A percentile compares a stretch with the other conserved stretches of the same genome.
Conservation (phyloP, 345 rosid species). For the Pistacia integerrima region DNA sequence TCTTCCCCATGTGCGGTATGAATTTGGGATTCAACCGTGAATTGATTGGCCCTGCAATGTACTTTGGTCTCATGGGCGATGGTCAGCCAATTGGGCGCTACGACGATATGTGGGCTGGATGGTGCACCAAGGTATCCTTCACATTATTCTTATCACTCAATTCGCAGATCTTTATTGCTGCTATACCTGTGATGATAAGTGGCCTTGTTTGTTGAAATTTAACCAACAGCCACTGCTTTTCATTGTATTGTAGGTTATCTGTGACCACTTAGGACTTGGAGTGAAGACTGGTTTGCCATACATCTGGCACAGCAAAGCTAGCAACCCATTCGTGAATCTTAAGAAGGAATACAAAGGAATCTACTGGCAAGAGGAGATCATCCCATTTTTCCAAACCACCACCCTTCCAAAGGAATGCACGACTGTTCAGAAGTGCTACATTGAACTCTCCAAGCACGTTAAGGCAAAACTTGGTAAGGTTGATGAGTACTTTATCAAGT, state of each 20-base stretch:
- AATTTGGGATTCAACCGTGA: conserved; percentile 81
- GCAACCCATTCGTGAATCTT: conserved; percentile 88
- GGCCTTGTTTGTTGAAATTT: conserved; percentile 28
- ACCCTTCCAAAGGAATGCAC: conserved; percentile 79
- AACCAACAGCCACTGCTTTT: background rate
- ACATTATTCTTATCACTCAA: background rate
- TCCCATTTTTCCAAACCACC: conserved; percentile 82
- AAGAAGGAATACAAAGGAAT: conserved; percentile 93
- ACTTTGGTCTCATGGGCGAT: conserved; percentile 90
- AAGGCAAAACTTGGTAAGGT: conserved; percentile 66
- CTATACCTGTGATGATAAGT: background rate
- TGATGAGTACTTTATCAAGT: conserved; percentile 80
- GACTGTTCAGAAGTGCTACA: conserved; percentile 82
- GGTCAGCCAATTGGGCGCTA: conserved; percentile 89
- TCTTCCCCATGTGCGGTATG: conserved; percentile 97
- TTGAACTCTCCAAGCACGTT: conserved; percentile 80
- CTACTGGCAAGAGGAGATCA: conserved; percentile 94
- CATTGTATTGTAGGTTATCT: conserved; percentile 53
- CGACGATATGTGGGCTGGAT: conserved; percentile 96
- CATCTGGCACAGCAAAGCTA: conserved; percentile 95
- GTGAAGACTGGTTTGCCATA: conserved; percentile 91
- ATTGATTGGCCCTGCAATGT: conserved; percentile 84
- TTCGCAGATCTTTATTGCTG: background rate
- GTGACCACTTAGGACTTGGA: conserved; percentile 82
- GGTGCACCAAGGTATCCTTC: conserved; percentile 65